A percentile compares a stretch with the other conserved stretches of the same genome.
phyloP scores from a whole-genome alignment of 2,329 filamentous ascomycete genomes.

The Plectosphaerella cucumerina region DNA sequence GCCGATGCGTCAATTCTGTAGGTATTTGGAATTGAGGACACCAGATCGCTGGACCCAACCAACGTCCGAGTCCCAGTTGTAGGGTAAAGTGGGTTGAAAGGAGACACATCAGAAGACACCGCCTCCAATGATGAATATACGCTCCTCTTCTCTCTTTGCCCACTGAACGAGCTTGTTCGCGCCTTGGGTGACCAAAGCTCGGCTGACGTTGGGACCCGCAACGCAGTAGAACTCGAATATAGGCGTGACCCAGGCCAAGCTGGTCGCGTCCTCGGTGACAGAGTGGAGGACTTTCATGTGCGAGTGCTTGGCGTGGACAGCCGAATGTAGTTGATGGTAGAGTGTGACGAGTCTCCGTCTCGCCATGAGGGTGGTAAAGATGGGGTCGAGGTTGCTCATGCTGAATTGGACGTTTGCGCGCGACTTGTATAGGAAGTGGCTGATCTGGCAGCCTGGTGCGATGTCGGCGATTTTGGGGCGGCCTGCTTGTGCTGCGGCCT shows the following conservation, averaged over 20 bases:
- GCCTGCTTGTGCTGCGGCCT: conserved; percentile 63
- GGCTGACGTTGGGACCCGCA: conserved; percentile 68
- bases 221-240: conserved; percentile 93
- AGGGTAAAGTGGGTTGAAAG: not conserved
- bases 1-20: too few species aligned
- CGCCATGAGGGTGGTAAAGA: conserved; percentile 56
- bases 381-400: conserved; percentile 76
- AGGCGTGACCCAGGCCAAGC: conserved; percentile 86
- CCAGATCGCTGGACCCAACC: too few species aligned
- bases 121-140: conserved; percentile 96
- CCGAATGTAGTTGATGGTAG: conserved; percentile 80
- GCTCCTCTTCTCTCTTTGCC: conserved; percentile 87
- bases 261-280: conserved; percentile 69
- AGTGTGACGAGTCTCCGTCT: conserved; percentile 73
- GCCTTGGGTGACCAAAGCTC: conserved; percentile 69
- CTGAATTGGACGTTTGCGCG: conserved; percentile 92
- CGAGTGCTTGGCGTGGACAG: conserved; percentile 78
- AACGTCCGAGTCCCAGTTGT: too few species aligned
- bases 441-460: conserved; percentile 72
- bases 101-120: conserved; percentile 64
- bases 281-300: conserved; percentile 84
- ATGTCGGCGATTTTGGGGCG: conserved; percentile 71
- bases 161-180: conserved; percentile 89
- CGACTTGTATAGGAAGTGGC: conserved; percentile 95
- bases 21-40: too few species aligned